Conservation (phyloP, 768 basidiomycete genomes). For the Lentinus tigrinus region DNA sequence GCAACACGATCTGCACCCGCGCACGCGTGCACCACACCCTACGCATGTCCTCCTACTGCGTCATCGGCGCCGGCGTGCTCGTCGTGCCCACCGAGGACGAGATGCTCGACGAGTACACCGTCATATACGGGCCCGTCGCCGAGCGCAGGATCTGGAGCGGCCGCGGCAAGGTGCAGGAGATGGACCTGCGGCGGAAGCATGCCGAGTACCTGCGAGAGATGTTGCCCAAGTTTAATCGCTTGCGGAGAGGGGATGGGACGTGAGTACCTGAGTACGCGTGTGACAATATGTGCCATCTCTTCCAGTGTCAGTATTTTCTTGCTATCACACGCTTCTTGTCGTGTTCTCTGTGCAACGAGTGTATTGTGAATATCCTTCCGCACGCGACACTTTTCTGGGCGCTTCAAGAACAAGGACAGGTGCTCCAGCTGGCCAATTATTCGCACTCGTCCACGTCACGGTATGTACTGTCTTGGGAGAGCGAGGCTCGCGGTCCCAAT, state of each 20-base stretch:
- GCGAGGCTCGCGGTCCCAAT: too few species aligned
- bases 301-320: too few species aligned
- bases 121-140: constrained; percentile 75
- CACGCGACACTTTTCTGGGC: too few species aligned
- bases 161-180: constrained; percentile 78
- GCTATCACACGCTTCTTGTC: too few species aligned
- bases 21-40: constrained; percentile 84
- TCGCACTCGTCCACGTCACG: too few species aligned
- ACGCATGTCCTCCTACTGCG: constrained; percentile 75
- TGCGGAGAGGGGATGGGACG: constrained; percentile 32
- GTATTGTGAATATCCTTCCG: too few species aligned
- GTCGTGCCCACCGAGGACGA: constrained; percentile 80
- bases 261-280: too few species aligned
- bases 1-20: constrained; percentile 84
- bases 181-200: constrained; percentile 82
- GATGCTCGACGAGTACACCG: constrained; percentile 76
- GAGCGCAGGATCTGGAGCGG: constrained; percentile 85
- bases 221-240: constrained; percentile 83
- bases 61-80: constrained; percentile 77
- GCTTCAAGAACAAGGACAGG: too few species aligned
- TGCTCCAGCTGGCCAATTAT: too few species aligned
- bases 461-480: too few species aligned
- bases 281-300: too few species aligned
- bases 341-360: too few species aligned
- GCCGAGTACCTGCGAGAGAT: constrained; percentile 90